Evolutionary conservation across 1,139 yeast genomes (phyloP).

Genomic region (Candida frijolesensis): DNA sequence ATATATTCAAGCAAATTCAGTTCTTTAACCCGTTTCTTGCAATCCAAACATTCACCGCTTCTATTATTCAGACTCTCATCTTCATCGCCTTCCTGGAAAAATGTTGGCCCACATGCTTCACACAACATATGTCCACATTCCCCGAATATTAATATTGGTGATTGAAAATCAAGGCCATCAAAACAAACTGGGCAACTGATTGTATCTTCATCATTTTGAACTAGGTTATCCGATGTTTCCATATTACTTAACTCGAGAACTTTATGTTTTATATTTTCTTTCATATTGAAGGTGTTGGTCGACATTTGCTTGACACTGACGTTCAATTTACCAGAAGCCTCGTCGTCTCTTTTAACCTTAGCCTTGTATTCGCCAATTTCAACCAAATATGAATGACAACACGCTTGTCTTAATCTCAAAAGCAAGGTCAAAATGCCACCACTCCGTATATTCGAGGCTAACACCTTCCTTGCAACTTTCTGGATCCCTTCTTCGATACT

Average conservation of each 20-base stretch:
- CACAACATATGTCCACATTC: slow-evolving; percentile 76
- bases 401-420: slow-evolving; percentile 84
- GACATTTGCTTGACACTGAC: slow-evolving; percentile 29
- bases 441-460: slow-evolving; percentile 31
- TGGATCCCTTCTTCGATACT: slow-evolving; percentile 62
- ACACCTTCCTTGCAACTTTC: slow-evolving; percentile 53
- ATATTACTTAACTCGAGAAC: slow-evolving; percentile 6
- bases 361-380: slow-evolving; percentile 59
- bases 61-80: slow-evolving; percentile 30
- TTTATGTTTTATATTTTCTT: not conserved
- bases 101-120: slow-evolving; percentile 57
- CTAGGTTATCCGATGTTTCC: not conserved
- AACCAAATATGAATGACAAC: slow-evolving; percentile 81
- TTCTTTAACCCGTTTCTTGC: slow-evolving; percentile 44
- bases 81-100: slow-evolving; percentile 46
- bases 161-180: slow-evolving; percentile 55
- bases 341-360: slow-evolving; percentile 17
- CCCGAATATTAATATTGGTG: slow-evolving; percentile 43
- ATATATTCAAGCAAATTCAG: slow-evolving; percentile 49
- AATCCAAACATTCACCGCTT: slow-evolving; percentile 55
- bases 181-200: slow-evolving; percentile 70
- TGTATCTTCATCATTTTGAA: slow-evolving; percentile 18
- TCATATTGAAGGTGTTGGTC: slow-evolving; percentile 10
- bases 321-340: slow-evolving; percentile 14
- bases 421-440: slow-evolving; percentile 71